Base-by-base conservation (phyloP, 805 yeast genomes). In the Sugiyamaella americana region DNA sequence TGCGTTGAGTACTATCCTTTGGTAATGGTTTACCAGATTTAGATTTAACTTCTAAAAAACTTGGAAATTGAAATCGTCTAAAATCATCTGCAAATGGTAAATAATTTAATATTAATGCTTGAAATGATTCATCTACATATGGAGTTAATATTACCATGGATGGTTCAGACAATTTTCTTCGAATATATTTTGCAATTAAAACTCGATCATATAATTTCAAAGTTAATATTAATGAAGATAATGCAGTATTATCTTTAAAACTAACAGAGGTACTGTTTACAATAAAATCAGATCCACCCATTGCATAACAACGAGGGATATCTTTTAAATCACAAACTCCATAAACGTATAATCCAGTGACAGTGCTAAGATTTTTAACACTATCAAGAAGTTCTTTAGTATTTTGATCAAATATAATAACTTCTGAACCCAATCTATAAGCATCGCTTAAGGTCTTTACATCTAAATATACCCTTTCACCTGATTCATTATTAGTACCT, bases 41-140 rank as follows among this genome's bases (percentile, higher is more conserved):
- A 3, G 68, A 61, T 6, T 62, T 57, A 21, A 78, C 52, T 34
- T 60, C 58, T 4, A 71, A 67, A 54, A 83, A 76, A 20, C 69
- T 70, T 2, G 88, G 78, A 13, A 79, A 68, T 53, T 77, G 76
- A 44, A 51, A 57, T 24, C 43, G 45, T 16, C 65, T 57, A 51
- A 79, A 83, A 60, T 88, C 96, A 52, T 86, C 95, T 37, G 75
- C 73, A 61, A 76, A 85, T 1, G 96, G 93, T 10, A 87, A 59
- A 40, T 80, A 67, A 10, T 72, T 71, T 52, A 80, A 59, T 1
- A 74, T 64, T 45, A 86, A 70, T 1, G 47, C 55, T n/a, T 51
- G 57, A 10, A 40, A 47, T 30, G 47, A 59, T 30, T 48, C 50
- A 16, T 71, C 57, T 21, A 65, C 56, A 1, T 59, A 59, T 0